Evolutionary conservation across 2,329 filamentous ascomycete genomes (phyloP).

Genomic region (Chaetomium sp.): DNA sequence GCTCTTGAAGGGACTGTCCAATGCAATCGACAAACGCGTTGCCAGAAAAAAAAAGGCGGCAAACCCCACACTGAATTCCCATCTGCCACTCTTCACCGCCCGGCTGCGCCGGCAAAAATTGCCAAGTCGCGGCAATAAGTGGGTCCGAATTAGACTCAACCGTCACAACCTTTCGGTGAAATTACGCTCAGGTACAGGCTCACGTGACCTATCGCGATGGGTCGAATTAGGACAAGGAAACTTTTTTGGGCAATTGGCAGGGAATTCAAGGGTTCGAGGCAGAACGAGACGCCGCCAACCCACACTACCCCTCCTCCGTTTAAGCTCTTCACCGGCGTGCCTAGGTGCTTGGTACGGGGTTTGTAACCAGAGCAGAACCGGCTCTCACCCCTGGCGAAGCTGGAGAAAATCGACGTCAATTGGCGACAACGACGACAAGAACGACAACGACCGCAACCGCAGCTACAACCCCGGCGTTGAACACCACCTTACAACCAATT

Average conservation of each 20-base stretch:
- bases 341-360: not conserved
- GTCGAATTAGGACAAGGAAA: conserved; percentile 8
- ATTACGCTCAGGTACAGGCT: not conserved
- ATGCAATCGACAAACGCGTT: not conserved
- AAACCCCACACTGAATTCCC: conserved; percentile 13
- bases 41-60: conserved; percentile 3
- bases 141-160: conserved; percentile 1
- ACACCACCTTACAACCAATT: no score
- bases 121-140: not conserved
- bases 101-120: not conserved
- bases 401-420: conserved; percentile 6
- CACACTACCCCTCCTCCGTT: not conserved
- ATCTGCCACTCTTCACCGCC: conserved; percentile 13
- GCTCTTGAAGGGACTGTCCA: not conserved
- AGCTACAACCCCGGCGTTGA: not conserved
- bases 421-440: not conserved
- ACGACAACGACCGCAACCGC: not conserved
- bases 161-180: not conserved
- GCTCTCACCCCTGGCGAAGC: not conserved
- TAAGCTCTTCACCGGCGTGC: not conserved
- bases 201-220: conserved; percentile 13
- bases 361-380: not conserved
- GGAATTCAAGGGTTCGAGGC: not conserved
- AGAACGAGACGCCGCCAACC: conserved; percentile 2
- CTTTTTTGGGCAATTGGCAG: conserved; percentile 11